A percentile compares a stretch with the other conserved stretches of the same genome.
phyloP scores from a whole-genome alignment of 306 rosid genomes.

The Rosa chinensis region DNA sequence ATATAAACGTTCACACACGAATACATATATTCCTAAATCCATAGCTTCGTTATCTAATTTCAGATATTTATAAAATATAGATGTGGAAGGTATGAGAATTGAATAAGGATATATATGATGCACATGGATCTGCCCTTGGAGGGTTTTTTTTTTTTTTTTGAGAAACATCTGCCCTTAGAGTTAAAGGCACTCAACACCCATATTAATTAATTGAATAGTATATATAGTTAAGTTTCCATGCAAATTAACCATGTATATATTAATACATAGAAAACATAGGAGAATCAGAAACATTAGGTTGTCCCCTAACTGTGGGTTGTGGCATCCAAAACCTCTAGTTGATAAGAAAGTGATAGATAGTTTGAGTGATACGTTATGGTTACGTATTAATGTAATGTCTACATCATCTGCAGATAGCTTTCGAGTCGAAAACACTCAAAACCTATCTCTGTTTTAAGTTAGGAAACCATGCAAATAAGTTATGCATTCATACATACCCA shows the following conservation, averaged over 20 bases:
- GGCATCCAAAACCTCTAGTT: not conserved
- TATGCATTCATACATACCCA: conserved; percentile 27
- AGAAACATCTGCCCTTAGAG: conserved; percentile 19
- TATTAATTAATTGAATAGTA: not conserved
- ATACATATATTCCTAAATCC: not conserved
- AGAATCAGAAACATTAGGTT: not conserved
- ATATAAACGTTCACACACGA: too few relatives aligned
- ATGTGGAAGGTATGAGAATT: not conserved
- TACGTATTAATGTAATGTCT: conserved; percentile 1
- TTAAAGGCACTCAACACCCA: conserved; percentile 21
- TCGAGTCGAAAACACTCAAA: conserved; percentile 53
- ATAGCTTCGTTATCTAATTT: not conserved
- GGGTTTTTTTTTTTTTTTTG: too few relatives aligned
- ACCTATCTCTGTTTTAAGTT: not conserved
- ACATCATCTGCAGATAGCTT: conserved; percentile 29
- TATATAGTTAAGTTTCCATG: conserved; percentile 16
- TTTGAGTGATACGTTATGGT: not conserved
- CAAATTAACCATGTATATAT: not conserved
- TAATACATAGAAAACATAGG: not conserved
- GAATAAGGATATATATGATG: not conserved
- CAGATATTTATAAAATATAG: not conserved
- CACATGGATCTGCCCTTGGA: too few relatives aligned
- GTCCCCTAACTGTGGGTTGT: not conserved
- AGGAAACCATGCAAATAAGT: conserved; percentile 43
- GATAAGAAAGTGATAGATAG: not conserved